phyloP scores from a whole-genome alignment of 495 filamentous ascomycete species.

The Daldinia decipiens region DNA sequence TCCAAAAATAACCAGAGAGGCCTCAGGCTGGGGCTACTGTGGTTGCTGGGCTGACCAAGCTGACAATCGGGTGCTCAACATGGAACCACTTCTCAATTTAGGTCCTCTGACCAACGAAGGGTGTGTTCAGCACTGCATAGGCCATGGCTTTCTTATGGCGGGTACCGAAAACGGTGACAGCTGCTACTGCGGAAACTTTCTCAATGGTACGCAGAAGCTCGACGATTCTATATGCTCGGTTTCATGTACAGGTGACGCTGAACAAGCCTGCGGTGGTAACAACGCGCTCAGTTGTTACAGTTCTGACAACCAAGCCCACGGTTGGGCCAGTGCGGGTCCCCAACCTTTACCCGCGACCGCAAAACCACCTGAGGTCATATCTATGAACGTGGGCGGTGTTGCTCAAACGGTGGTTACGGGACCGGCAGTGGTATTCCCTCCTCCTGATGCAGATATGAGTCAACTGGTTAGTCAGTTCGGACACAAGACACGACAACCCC shows the following conservation, averaged over 20 bases:
- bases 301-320: constrained; percentile 49
- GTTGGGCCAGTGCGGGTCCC: constrained; percentile 46
- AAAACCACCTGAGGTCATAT: constrained; percentile 35
- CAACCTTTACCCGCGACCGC: constrained; percentile 41
- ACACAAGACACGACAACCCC: constrained; percentile 29
- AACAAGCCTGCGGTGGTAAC: constrained; percentile 58
- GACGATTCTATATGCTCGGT: constrained; percentile 56
- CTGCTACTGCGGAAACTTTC: constrained; percentile 70
- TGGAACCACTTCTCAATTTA: constrained; percentile 54
- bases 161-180: constrained; percentile 73
- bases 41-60: constrained; percentile 67
- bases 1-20: constrained; percentile 31
- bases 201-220: constrained; percentile 52
- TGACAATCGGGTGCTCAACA: constrained; percentile 61
- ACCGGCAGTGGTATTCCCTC: constrained; percentile 34
- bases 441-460: constrained; percentile 29
- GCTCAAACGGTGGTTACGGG: constrained; percentile 38
- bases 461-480: constrained; percentile 35
- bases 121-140: constrained; percentile 67
- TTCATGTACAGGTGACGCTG: constrained; percentile 56
- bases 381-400: constrained; percentile 38
- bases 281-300: constrained; percentile 56
- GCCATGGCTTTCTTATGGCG: constrained; percentile 61
- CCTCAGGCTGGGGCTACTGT: constrained; percentile 62
- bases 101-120: constrained; percentile 65